Conservation (phyloP, 2,329 filamentous ascomycete genomes). For the Epichloe gansuensis region DNA sequence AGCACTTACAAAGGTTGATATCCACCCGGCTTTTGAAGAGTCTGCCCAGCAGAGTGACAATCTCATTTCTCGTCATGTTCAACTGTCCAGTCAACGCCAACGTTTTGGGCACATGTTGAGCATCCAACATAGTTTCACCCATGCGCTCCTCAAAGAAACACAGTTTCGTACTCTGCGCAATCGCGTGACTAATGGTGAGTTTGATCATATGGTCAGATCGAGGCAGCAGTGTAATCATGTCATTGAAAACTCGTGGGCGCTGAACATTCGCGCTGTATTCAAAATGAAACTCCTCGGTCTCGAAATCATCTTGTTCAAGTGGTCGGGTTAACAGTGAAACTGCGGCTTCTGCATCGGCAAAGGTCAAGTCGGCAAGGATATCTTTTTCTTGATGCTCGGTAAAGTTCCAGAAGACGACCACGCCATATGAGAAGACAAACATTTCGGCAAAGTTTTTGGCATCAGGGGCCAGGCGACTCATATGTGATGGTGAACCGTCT, state of each 20-base stretch:
- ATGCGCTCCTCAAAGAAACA: slow-evolving; percentile 95
- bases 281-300: slow-evolving; percentile 97
- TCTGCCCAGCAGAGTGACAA: slow-evolving; percentile 80
- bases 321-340: slow-evolving; percentile 63
- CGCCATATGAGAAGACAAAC: slow-evolving; percentile 94
- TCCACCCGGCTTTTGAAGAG: slow-evolving; percentile 92
- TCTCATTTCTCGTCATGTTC: slow-evolving; percentile 83
- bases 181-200: slow-evolving; percentile 91
- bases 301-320: slow-evolving; percentile 78
- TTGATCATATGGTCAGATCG: slow-evolving; percentile 97
- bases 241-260: slow-evolving; percentile 87
- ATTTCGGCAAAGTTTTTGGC: slow-evolving; percentile 80
- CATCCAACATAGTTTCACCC: slow-evolving; percentile 85
- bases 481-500: slow-evolving; percentile 33
- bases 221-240: slow-evolving; percentile 95
- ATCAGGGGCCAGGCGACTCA: slow-evolving; percentile 53
- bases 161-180: slow-evolving; percentile 92
- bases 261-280: slow-evolving; percentile 84
- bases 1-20: slow-evolving; percentile 79
- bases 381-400: slow-evolving; percentile 93
- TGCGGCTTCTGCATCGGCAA: slow-evolving; percentile 58
- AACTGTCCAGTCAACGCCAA: slow-evolving; percentile 82
- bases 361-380: slow-evolving; percentile 86
- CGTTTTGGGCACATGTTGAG: slow-evolving; percentile 81
- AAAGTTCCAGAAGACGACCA: slow-evolving; percentile 99